Evolutionary conservation across 257 asterid genomes (phyloP), one percentile per base, ranked within the genome.

Genomic region (Ocimum tenuiflorum): DNA sequence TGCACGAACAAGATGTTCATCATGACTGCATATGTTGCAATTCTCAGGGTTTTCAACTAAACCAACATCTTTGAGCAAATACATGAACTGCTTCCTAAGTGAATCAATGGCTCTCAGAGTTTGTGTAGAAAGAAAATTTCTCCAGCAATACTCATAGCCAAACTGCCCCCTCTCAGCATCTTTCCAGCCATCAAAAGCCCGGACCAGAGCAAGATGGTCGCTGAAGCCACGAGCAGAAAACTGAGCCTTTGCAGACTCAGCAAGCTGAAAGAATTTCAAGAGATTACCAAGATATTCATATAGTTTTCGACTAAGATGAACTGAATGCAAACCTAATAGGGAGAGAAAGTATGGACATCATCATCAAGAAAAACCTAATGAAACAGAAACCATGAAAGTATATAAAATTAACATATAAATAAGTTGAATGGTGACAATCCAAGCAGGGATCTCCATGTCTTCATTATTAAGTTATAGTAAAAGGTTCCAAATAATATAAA

Each of bases 111-210:
- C 97, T 83, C 67, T 88, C 33, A 91, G 82, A 71, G 96, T 91
- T 75, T 88, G 96, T n/a, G 82, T 67, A 67, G 97, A 91, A 55
- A 91, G 97, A 47, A 91, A 91, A 79, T 91, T 91, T 74, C 82
- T 83, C 95, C 95, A 88, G 63, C 97, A 91, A 80, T 88, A 91
- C 68, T 91, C 97, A 74, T 84, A 60, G 62, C 89, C 94, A 65
- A 73, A 68, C 73, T 78, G 94, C 74, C 77, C 60, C 63, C 78
- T 86, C 70, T 91, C 97, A 62, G 97, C 97, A 52, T 82, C 82
- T 80, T 78, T 91, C 97, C 97, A 91, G 38, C 97, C 97, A 8
- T 91, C 91, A 80, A 78, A 91, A 54, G 97, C 97, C 65, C 95
- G 90, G 58, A 84, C 78, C 35, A 88, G 73, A 69, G 95, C 82